A percentile compares a stretch with the other conserved stretches of the same genome.
phyloP scores from a whole-genome alignment of 2,329 filamentous ascomycete species.

The Botryotinia convoluta region DNA sequence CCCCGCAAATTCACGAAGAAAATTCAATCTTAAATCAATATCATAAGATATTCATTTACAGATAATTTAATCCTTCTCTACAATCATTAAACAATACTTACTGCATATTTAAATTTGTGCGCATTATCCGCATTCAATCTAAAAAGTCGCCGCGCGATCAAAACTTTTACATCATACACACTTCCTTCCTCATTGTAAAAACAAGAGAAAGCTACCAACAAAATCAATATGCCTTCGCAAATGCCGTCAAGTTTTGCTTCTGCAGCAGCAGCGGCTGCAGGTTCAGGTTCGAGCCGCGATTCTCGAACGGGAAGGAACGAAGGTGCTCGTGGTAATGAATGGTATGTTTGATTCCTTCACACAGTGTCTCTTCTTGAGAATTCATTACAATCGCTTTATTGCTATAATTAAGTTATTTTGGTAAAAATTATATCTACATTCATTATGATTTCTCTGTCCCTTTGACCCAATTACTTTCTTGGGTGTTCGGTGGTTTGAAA shows the following conservation, averaged over 20 bases:
- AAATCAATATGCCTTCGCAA: constrained; percentile 28
- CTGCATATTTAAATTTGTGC: constrained; percentile 15
- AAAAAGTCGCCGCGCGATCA: constrained; percentile 11
- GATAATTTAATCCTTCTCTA: constrained; percentile 1
- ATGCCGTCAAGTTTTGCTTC: constrained; percentile 82
- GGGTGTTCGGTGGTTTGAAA: background rate
- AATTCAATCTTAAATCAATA: constrained; percentile 8
- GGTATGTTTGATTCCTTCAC: constrained; percentile 50
- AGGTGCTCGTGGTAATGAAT: constrained; percentile 61
- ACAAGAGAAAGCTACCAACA: constrained; percentile 8
- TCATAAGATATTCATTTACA: background rate
- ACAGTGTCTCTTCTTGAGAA: background rate
- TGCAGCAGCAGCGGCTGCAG: constrained; percentile 59
- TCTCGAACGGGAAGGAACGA: constrained; percentile 47
- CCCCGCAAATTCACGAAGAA: background rate
- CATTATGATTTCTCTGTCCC: background rate
- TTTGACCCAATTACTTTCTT: background rate
- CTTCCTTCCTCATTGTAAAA: background rate
- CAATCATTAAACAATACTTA: constrained; percentile 5
- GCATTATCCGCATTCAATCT: background rate
- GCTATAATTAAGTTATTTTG: background rate
- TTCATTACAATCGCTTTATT: background rate
- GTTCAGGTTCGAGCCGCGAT: constrained; percentile 60
- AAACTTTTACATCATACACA: constrained; percentile 11
- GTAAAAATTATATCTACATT: background rate